Evolutionary conservation across 306 rosid species (phyloP), one percentile per base, ranked within the genome.

Genomic region (Benincasa hispida): DNA sequence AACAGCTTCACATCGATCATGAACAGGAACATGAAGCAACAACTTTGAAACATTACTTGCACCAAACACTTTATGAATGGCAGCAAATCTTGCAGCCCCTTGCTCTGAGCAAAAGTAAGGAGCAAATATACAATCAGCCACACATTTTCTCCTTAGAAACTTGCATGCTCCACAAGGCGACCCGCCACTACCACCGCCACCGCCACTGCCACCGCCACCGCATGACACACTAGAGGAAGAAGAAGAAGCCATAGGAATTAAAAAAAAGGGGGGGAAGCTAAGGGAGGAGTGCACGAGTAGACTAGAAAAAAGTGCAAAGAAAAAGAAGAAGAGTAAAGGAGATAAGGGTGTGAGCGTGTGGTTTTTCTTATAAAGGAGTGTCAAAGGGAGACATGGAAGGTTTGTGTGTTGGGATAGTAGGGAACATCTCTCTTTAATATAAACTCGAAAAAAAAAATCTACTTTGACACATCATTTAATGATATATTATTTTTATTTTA

Each of bases 91-190:
- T 0, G 96, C 93, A 12, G 97, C 88, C 1, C 98, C 97, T 84
- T 89, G 97, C 48, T 95, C 99, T 0, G 91, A 88, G 86, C 92
- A 87, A 61, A 95, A 95, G 57, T 95, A 95, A 5, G 99, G 99
- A 7, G 98, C 99, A 81, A 95, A 95, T 28, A 95, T 79, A 78
- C 98, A 95, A 5, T 95, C 99, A 5, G 87, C 18, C 2, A 95
- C 92, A 50, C 99, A 95, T 85, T 92, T 95, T 56, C 99, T 59
- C 76, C 99, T 58, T 1, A 95, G 93, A 79, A 92, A 95, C 84
- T 95, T 95, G 91, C 99, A 95, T 65, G 99, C 99, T 21, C 99
- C 99, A 34, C 99, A 95, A 41, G 99, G 99, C 18, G 99, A 92
- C 0, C 95, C 96, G 5, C 55, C 55, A 2, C 54, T n/a, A 17